A percentile compares a stretch with the other conserved stretches of the same genome.
phyloP scores from a whole-genome alignment of 2,329 filamentous ascomycete genomes.

The Aspergillus japonicus region DNA sequence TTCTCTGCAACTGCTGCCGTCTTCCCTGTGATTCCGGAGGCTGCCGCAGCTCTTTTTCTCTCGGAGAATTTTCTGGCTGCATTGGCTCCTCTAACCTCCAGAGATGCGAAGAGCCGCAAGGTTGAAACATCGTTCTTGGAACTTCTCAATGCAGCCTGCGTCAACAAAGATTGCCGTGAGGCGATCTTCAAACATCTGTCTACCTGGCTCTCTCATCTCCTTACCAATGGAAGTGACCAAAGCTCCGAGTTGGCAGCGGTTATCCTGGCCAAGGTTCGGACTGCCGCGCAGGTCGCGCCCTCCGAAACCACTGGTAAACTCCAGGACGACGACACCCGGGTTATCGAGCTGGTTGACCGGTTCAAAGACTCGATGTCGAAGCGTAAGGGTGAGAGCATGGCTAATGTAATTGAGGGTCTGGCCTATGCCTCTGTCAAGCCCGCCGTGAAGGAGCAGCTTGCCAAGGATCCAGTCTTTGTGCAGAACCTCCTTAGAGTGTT shows the following conservation, averaged over 20 bases:
- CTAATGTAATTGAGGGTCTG: conserved; percentile 81
- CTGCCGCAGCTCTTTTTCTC: conserved; percentile 76
- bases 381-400: conserved; percentile 55
- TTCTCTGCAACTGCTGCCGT: conserved; percentile 89
- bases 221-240: conserved; percentile 66
- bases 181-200: conserved; percentile 80
- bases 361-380: conserved; percentile 52
- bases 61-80: conserved; percentile 81
- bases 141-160: conserved; percentile 87
- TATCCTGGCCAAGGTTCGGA: conserved; percentile 65
- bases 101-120: conserved; percentile 78
- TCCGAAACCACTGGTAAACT: conserved; percentile 32
- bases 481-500: conserved; percentile 60
- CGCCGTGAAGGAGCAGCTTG: conserved; percentile 77
- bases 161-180: conserved; percentile 77
- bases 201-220: conserved; percentile 82
- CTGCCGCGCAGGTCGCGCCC: conserved; percentile 33
- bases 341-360: conserved; percentile 54
- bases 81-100: conserved; percentile 72
- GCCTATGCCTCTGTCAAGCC: conserved; percentile 88
- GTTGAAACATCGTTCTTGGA: conserved; percentile 85
- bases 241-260: conserved; percentile 62
- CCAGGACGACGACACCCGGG: conserved; percentile 45
- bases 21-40: conserved; percentile 79
- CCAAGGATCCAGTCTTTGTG: conserved; percentile 66